Evolutionary conservation across 1,284 basidiomycete genomes (phyloP), one percentile per base, ranked within the genome.

Genomic region (Cryptococcus sp.): DNA sequence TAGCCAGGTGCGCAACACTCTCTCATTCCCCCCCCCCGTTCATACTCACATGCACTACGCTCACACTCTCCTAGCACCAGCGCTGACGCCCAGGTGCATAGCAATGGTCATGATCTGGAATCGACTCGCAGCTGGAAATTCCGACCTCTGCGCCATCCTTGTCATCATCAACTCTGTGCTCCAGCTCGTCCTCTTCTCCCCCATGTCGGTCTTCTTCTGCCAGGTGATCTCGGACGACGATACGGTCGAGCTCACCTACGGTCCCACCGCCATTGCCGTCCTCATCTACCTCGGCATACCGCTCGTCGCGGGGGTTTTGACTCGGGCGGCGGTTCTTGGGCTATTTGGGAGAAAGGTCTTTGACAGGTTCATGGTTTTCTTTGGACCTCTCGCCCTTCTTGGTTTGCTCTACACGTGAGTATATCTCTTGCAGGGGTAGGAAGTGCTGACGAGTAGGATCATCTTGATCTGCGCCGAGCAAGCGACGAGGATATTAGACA

Each of bases 71-170:
- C n/a, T n/a, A 31, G 14, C 9, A 31, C 7, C 28, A 7, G 14
- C 28, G 28, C 19, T 45, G 34, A 35, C 35, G 18, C 23, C 2
- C 18, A 55, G 62, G 28, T 70, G 69, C 47, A 68, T 85, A 58
- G 84, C 85, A 10, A 88, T 87, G 86, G 86, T 88, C 53, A 80
- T 87, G 75, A 83, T 89, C 25, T 89, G 86, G 89, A 88, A 83
- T 64, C 77, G 81, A 48, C 79, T 92, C n/a, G 86, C 86, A 0
- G 68, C 76, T 21, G 88, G 89, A 2, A 82, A 92, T 60, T 62
- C 65, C 18, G 79, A 90, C 56, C 86, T 85, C 63, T 89, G 87
- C 62, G 88, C 88, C 21, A 82, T 79, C 49, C 63, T 81, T 32
- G 79, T 80, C 51, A 76, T 77, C 53, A 66, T 78, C 69, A 80